A percentile compares a stretch with the other conserved stretches of the same genome.
Conservation (phyloP, 129 eudicot genomes). For the Tagetes patula region DNA sequence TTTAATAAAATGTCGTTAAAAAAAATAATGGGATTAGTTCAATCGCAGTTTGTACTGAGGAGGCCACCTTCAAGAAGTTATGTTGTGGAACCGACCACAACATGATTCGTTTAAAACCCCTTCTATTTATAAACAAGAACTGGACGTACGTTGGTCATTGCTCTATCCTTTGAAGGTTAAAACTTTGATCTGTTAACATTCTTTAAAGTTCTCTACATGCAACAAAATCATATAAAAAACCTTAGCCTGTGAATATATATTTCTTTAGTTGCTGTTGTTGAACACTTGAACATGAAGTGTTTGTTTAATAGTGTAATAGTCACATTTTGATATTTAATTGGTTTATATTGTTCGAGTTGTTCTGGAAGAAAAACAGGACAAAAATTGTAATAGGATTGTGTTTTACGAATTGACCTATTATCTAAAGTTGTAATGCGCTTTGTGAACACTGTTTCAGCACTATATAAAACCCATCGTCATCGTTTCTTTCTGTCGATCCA, state of each 20-base stretch:
- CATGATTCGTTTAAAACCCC: too few relatives aligned
- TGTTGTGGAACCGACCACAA: too few relatives aligned
- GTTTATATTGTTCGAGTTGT: not conserved
- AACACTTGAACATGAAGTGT: too few relatives aligned
- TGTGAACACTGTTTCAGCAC: not conserved
- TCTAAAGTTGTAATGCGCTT: not conserved
- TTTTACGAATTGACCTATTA: not conserved
- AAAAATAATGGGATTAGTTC: too few relatives aligned
- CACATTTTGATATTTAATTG: too few relatives aligned
- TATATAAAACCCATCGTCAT: conserved; percentile 2
- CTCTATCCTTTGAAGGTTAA: too few relatives aligned
- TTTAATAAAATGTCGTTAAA: too few relatives aligned
- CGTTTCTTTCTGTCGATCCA: conserved; percentile 5
- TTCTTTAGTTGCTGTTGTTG: not conserved
- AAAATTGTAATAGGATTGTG: not conserved
- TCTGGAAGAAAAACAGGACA: not conserved
- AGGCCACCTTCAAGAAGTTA: too few relatives aligned
- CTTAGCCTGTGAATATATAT: not conserved
- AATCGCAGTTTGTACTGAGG: too few relatives aligned
- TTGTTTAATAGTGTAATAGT: too few relatives aligned
- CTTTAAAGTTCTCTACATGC: not conserved
- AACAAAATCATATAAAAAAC: not conserved
- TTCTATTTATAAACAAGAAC: too few relatives aligned
- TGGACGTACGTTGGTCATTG: too few relatives aligned
- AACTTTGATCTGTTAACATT: not conserved